phyloP scores from a whole-genome alignment of 768 basidiomycete genomes.

The Rhodosporidiobolus odoratus region DNA sequence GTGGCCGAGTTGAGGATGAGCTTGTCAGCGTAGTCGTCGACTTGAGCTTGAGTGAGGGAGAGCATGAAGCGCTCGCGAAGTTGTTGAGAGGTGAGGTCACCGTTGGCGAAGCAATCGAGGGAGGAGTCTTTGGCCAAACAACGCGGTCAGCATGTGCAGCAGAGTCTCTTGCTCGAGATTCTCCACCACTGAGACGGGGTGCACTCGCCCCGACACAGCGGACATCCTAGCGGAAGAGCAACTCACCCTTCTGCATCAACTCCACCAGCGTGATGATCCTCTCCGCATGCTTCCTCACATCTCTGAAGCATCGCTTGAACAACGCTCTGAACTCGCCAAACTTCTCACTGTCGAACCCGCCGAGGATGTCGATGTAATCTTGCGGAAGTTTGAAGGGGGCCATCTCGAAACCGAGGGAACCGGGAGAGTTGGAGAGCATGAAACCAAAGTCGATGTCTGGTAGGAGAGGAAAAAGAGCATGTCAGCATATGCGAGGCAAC shows the following conservation, averaged over 20 bases:
- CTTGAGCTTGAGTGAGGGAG: constrained; percentile 67
- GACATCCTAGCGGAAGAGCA: background rate
- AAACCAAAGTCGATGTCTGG: constrained; percentile 93
- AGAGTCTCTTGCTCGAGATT: background rate
- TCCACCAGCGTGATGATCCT: constrained; percentile 91
- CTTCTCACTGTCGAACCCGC: constrained; percentile 68
- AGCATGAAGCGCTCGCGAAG: constrained; percentile 92
- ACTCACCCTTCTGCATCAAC: constrained; percentile 88
- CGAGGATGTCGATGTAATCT: constrained; percentile 93
- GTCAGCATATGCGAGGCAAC: too few relatives aligned
- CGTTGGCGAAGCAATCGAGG: constrained; percentile 65
- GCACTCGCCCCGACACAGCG: background rate
- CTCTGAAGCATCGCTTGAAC: constrained; percentile 90
- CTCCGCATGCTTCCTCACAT: constrained; percentile 90
- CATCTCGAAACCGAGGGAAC: constrained; percentile 97
- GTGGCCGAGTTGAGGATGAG: constrained; percentile 84
- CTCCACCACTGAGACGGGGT: too few relatives aligned
- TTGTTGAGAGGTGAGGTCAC: constrained; percentile 80
- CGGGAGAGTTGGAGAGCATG: constrained; percentile 93
- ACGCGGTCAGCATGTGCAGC: background rate
- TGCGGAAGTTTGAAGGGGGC: constrained; percentile 94
- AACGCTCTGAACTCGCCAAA: constrained; percentile 78
- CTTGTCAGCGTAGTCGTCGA: constrained; percentile 82
- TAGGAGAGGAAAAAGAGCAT: background rate
- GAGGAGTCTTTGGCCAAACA: constrained; percentile 17